Percentiles rank a stretch among this genome's conserved stretches.
phyloP scores from a whole-genome alignment of 768 basidiomycete genomes.

The Pulveroboletus sp. region DNA sequence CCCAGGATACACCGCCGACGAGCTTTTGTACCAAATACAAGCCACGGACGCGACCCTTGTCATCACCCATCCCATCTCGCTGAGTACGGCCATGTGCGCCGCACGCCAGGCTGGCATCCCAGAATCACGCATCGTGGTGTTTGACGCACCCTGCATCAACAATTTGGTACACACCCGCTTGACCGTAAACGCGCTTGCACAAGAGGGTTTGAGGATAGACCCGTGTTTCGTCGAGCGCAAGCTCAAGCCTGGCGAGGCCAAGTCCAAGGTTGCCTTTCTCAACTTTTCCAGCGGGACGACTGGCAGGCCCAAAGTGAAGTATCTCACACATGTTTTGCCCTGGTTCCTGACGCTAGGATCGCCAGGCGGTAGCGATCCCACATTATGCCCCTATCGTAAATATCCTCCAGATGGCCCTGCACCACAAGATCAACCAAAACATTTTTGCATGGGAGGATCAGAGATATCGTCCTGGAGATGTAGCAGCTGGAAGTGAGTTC shows the following conservation, averaged over 20 bases:
- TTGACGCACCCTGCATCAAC: constrained; percentile 25
- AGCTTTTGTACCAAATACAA: constrained; percentile 33
- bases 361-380: constrained; percentile 62
- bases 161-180: too few species aligned
- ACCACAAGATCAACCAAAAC: constrained; percentile 43
- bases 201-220: constrained; percentile 34
- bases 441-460: constrained; percentile 36
- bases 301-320: constrained; percentile 40
- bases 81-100: constrained; percentile 29
- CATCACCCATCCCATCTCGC: constrained; percentile 27
- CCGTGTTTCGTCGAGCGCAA: constrained; percentile 43
- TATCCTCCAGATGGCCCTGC: constrained; percentile 55
- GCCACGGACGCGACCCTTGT: constrained; percentile 26
- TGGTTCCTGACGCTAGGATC: not conserved
- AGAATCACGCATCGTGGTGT: constrained; percentile 24
- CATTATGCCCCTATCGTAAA: constrained; percentile 67
- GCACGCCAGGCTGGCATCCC: constrained; percentile 31
- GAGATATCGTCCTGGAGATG: constrained; percentile 53
- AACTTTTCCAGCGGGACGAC: constrained; percentile 78
- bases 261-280: constrained; percentile 61
- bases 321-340: not conserved
- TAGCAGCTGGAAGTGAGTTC: constrained; percentile 52
- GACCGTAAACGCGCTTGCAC: constrained; percentile 51
- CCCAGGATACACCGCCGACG: constrained; percentile 32
- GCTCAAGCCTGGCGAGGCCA: constrained; percentile 56